Conservation (phyloP, 306 rosid genomes). For the Ziziphus jujuba region DNA sequence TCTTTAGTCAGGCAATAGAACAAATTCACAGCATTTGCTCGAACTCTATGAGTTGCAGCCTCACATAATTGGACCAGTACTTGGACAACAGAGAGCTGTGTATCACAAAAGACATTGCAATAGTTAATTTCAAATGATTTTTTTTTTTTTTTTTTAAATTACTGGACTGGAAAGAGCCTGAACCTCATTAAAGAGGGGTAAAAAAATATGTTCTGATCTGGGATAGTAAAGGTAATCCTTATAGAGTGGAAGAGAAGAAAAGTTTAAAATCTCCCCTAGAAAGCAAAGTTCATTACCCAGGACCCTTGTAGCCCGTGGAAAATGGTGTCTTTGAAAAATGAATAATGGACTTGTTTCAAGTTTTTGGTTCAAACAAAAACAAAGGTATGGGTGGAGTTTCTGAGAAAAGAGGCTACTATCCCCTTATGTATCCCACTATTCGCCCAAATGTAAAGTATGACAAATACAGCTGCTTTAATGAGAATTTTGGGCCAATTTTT, state of each 20-base stretch:
- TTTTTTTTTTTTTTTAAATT: no score
- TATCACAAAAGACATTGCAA: slow-evolving; percentile 10
- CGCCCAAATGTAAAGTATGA: no score
- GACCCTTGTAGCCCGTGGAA: no score
- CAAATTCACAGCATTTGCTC: slow-evolving; percentile 48
- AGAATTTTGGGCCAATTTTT: no score
- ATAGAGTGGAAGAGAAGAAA: no score
- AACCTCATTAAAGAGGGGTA: no score
- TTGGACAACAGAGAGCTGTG: slow-evolving; percentile 60
- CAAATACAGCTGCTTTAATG: no score
- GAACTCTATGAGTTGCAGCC: slow-evolving; percentile 32
- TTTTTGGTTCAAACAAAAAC: not conserved
- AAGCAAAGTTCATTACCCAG: no score
- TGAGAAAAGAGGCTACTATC: not conserved
- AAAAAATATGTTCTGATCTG: no score
- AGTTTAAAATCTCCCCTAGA: no score
- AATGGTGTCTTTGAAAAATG: no score
- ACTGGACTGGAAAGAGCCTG: not conserved
- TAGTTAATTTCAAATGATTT: not conserved
- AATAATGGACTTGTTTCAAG: not conserved
- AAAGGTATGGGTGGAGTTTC: not conserved
- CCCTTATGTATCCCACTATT: not conserved
- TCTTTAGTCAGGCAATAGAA: slow-evolving; percentile 49
- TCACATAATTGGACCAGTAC: slow-evolving; percentile 56
- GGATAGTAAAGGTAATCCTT: no score